phyloP scores from a whole-genome alignment of 78 protist species.

The Speleostelium caveatum region DNA sequence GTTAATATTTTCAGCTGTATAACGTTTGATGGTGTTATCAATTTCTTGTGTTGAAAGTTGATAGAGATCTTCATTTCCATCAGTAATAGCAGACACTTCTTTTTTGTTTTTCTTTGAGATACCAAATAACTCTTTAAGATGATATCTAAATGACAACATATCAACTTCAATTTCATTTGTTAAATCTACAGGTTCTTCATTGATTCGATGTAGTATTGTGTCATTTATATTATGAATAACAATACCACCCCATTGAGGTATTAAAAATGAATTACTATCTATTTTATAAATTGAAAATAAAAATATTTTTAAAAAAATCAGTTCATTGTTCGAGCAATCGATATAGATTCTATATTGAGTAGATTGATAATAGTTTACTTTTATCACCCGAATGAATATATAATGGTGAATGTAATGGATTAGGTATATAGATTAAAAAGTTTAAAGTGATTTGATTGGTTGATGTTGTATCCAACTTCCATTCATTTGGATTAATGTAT shows the following conservation, averaged over 20 bases:
- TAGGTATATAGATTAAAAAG: conserved; percentile 70
- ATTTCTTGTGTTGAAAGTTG: conserved; percentile 6
- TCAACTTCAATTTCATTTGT: conserved; percentile 28
- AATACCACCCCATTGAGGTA: conserved; percentile 84
- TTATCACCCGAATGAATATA: conserved; percentile 36
- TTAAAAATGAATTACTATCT: conserved; percentile 58
- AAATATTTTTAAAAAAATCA: neutral
- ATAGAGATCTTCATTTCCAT: neutral
- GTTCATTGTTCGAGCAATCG: neutral
- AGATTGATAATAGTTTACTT: neutral
- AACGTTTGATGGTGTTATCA: conserved; percentile 3
- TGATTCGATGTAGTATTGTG: neutral
- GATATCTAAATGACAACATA: conserved; percentile 49
- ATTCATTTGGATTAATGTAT: conserved; percentile 77
- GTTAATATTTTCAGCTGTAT: conserved; percentile 40
- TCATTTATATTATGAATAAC: conserved; percentile 62
- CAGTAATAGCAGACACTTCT: neutral
- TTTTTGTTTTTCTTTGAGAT: neutral
- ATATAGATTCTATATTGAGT: too few relatives aligned
- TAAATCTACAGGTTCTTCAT: conserved; percentile 4
- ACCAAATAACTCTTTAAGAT: conserved; percentile 80
- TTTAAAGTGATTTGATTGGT: conserved; percentile 79
- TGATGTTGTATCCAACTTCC: conserved; percentile 74
- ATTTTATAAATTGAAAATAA: neutral
- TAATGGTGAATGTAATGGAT: conserved; percentile 41